A percentile compares a stretch with the other conserved stretches of the same genome.
These are phyloP conservation scores for Populus alba DNA, from an alignment of 345 rosid genomes.

Conservation along the genomic window DNA sequence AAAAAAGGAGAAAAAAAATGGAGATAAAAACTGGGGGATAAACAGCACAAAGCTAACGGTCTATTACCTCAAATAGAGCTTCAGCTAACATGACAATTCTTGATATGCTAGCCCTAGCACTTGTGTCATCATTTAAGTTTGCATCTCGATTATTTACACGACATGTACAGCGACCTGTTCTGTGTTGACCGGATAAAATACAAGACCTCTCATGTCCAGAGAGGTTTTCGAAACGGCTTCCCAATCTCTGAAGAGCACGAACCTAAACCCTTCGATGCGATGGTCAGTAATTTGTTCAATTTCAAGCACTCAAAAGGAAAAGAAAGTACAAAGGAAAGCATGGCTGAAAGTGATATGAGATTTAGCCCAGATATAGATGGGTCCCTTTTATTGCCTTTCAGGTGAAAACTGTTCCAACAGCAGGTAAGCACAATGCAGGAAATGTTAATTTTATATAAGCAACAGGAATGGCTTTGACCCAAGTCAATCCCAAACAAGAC, in stretches of 20 bases:
- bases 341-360: neutral
- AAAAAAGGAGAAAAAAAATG: neutral
- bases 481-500: neutral
- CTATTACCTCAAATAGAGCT: conserved; percentile 87
- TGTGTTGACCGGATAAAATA: conserved; percentile 81
- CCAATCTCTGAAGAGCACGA: conserved; percentile 89
- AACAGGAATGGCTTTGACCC: neutral
- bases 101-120: conserved; percentile 93
- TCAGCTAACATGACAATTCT: conserved; percentile 97
- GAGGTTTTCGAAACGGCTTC: conserved; percentile 86
- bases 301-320: neutral
- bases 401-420: conserved; percentile 7
- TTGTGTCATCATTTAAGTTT: conserved; percentile 56
- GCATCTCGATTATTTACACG: conserved; percentile 50
- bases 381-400: neutral
- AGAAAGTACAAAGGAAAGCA: neutral
- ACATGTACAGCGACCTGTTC: conserved; percentile 80
- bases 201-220: conserved; percentile 89
- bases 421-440: conserved; percentile 1
- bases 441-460: neutral
- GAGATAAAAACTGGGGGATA: neutral
- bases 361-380: neutral
- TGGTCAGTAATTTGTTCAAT: conserved; percentile 5
- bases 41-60: neutral
- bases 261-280: conserved; percentile 43